phyloP scores from a whole-genome alignment of 164 flowering plant species.

The Buxus sempervirens region DNA sequence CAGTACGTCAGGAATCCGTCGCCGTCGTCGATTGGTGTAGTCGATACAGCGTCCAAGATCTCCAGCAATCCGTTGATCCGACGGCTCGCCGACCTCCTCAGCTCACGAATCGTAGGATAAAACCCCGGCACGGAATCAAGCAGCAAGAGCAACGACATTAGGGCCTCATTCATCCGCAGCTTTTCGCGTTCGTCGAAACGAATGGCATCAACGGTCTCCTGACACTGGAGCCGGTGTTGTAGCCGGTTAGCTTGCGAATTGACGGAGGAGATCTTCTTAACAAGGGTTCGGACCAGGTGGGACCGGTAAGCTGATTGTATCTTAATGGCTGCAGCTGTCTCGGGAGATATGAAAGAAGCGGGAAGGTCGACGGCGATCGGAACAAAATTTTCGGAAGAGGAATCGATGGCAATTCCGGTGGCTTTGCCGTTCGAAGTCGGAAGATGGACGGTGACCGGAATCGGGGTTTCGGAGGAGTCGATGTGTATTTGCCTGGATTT shows the following conservation, averaged over 20 bases:
- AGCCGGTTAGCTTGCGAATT: conserved; percentile 42
- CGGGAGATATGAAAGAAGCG: not conserved
- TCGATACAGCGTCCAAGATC: conserved; percentile 62
- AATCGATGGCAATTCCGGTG: conserved; percentile 25
- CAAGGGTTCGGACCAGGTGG: conserved; percentile 44
- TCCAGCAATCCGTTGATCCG: conserved; percentile 85
- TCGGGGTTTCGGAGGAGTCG: too few relatives aligned
- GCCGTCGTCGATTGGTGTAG: conserved; percentile 19
- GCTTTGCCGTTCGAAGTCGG: conserved; percentile 9
- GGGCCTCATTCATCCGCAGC: conserved; percentile 64
- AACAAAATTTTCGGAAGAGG: conserved; percentile 7
- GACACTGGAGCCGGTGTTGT: conserved; percentile 56
- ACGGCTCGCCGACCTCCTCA: conserved; percentile 68
- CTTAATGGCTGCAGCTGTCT: conserved; percentile 45
- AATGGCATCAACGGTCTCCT: conserved; percentile 86
- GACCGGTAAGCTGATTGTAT: conserved; percentile 75
- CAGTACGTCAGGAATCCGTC: conserved; percentile 38
- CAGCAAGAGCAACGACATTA: conserved; percentile 65
- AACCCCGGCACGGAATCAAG: conserved; percentile 78
- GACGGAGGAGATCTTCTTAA: conserved; percentile 47
- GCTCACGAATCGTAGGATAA: conserved; percentile 62
- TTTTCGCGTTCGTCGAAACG: conserved; percentile 50
- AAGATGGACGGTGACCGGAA: conserved; percentile 27
- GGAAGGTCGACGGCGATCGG: conserved; percentile 25
- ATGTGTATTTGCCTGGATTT: too few relatives aligned